Base-by-base conservation (phyloP, 2,329 filamentous ascomycete genomes). In the Reticulascus tulasneorum region DNA sequence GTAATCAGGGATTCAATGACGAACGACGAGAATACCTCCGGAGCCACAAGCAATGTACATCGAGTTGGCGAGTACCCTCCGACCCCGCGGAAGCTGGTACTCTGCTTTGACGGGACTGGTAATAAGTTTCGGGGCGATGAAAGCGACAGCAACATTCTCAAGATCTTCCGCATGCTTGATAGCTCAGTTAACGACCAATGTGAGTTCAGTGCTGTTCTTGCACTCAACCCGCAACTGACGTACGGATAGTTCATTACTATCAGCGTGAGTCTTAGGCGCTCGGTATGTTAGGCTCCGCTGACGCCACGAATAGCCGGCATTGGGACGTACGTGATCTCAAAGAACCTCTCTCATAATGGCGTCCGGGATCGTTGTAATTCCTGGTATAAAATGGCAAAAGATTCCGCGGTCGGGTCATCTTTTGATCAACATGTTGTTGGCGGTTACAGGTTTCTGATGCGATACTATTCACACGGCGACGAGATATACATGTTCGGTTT, bases 351-450 rank as follows among this genome's bases (percentile, higher is more conserved):
- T 2, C 74, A 77, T 46, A 82, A 74, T 1, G 70, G 76, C 9
- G 50, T 68, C 1, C 55, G 70, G 16, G 73, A 77, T 7, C 72
- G 77, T 11, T 49, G 85, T 38, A 73, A 72, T 43, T 82, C 78
- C 8, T 85, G 79, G 77, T 84, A 82, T 51, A 62, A 71, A 27
- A 86, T 86, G 48, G 79, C 83, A 41, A 87, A 87, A 48, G 86
- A 93, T 56, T 86, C 83, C 4, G 86, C 86, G 9, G 61, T 94
- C 42, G 87, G 87, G 2, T 84, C 83, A 1, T 87, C 82, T 0
- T 91, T 94, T 46, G 85, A 84, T 47, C 74, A 87, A 38, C 86
- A 93, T 60, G 86, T 93, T 9, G 85, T 93, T 48, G 86, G 82
- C 7, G 86, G 85, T 2, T 93, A 93, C 59, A 79, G 81, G 36